Base-by-base conservation (phyloP, 805 yeast genomes). In the Barnettozyma pratensis region DNA sequence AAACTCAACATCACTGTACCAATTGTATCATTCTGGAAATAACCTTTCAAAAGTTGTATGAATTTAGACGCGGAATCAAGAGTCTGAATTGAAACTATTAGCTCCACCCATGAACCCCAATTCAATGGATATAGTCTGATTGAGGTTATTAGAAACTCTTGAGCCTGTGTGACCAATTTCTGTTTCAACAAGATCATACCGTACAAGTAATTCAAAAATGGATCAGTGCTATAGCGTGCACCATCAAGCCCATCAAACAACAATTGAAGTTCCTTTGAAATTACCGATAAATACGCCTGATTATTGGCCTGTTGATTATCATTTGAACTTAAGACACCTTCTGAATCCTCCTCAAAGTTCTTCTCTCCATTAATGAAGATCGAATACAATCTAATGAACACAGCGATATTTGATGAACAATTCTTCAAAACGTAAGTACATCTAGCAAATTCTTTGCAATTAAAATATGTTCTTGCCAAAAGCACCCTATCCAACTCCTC, bases 31-130 rank as follows among this genome's bases (percentile, higher is more conserved):
- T 39, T 67, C 48, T 45, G 58, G 61, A 19, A 48, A 26, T 38
- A 38, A 7, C 14, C 7, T 11, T 44, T 47, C 2, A 71, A 45
- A 38, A 61, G 57, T 6, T 58, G 42, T 14, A 55, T 34, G 46
- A 58, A 40, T 25, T 44, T 37, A 42, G 69, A 49, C 0, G 88
- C 84, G 47, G 85, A 87, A 51, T 83, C 85, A 47, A 81, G 73
- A 31, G 80, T 75, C 7, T 77, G 66, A 30, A 88, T 67, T 46
- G 87, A 80, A 4, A 79, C 70, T 10, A 81, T 69, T 37, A 94
- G 70, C 61, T 92, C 97, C 49, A 76, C 74, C 97, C 97, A 94
- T 50, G 94, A 85, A 47, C 91, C 79, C 99, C 99, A 94, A 64
- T 92, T 92, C 64, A 75, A 86, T 0, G 97, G 96, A 57, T 83